These are phyloP conservation scores for Phoma herbarum DNA, from an alignment of 2,329 filamentous ascomycete genomes.

Conservation along the genomic window DNA sequence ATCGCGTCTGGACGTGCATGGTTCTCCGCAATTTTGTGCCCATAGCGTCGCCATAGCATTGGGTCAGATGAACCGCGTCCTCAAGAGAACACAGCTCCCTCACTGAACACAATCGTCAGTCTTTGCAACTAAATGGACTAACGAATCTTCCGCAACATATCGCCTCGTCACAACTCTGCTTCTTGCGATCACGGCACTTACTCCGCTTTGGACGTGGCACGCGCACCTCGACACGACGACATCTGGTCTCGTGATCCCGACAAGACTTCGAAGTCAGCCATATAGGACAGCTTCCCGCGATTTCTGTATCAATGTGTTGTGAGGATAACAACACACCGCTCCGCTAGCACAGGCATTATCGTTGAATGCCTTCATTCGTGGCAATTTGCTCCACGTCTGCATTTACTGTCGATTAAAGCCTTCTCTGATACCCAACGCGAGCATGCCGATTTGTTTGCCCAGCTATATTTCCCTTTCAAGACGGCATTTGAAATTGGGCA, in stretches of 20 bases:
- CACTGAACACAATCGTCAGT: conserved; percentile 1
- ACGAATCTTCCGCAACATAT: neutral
- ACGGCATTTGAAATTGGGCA: conserved; percentile 42
- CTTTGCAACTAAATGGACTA: neutral
- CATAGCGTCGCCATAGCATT: conserved; percentile 24
- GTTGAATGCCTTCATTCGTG: conserved; percentile 10
- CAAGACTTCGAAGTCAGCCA: conserved; percentile 2
- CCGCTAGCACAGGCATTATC: conserved; percentile 1
- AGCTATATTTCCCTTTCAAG: conserved; percentile 28
- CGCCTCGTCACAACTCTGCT: neutral
- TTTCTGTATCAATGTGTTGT: neutral
- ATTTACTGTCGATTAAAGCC: conserved; percentile 5
- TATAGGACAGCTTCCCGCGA: neutral
- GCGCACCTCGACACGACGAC: conserved; percentile 15
- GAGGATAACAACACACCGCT: neutral
- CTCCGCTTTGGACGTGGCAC: conserved; percentile 15
- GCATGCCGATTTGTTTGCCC: conserved; percentile 39
- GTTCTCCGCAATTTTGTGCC: conserved; percentile 22
- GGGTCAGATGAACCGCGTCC: conserved; percentile 17
- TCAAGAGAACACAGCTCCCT: conserved; percentile 16
- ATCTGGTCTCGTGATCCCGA: conserved; percentile 35
- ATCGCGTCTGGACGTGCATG: conserved; percentile 6
- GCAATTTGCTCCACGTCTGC: neutral
- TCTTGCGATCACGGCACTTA: conserved; percentile 14
- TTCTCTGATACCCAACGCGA: conserved; percentile 27